Evolutionary conservation across 495 filamentous ascomycete genomes (phyloP).

Genomic region (Aspergillus cavernicola): DNA sequence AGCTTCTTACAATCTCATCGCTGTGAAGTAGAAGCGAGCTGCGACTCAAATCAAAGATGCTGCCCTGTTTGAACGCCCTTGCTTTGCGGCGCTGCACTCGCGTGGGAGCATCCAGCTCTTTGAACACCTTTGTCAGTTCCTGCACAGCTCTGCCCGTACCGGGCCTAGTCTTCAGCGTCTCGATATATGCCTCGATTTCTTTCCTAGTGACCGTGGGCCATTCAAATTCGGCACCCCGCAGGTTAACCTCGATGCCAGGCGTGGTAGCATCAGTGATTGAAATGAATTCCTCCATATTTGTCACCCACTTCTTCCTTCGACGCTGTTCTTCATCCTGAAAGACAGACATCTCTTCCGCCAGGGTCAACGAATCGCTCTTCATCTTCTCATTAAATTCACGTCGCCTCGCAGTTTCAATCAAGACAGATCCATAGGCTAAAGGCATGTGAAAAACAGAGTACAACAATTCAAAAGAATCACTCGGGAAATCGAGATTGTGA

Average conservation of each 20-base stretch:
- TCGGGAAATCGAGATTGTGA: constrained; percentile 63
- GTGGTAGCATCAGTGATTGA: constrained; percentile 61
- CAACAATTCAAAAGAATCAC: constrained; percentile 71
- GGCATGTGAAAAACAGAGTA: constrained; percentile 75
- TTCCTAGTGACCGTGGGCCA: constrained; percentile 67
- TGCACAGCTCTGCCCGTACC: constrained; percentile 39
- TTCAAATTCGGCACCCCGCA: constrained; percentile 71
- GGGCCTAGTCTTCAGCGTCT: constrained; percentile 43
- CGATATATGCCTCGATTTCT: constrained; percentile 54
- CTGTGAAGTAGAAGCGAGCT: constrained; percentile 77
- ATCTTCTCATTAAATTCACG: constrained; percentile 91
- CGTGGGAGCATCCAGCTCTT: constrained; percentile 62
- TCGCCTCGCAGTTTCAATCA: constrained; percentile 79
- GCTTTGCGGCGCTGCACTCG: constrained; percentile 72
- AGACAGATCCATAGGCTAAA: constrained; percentile 79
- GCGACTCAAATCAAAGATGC: constrained; percentile 78
- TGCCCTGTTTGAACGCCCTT: constrained; percentile 94
- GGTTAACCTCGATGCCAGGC: constrained; percentile 77
- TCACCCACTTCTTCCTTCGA: constrained; percentile 85
- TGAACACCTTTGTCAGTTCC: constrained; percentile 65
- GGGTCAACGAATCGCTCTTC: constrained; percentile 71
- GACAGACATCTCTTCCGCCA: constrained; percentile 87
- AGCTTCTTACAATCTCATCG: constrained; percentile 69
- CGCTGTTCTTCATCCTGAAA: constrained; percentile 89
- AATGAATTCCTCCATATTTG: constrained; percentile 61